Base-by-base conservation (phyloP, 2,329 filamentous ascomycete species). In the Cladophialophora carrionii region DNA sequence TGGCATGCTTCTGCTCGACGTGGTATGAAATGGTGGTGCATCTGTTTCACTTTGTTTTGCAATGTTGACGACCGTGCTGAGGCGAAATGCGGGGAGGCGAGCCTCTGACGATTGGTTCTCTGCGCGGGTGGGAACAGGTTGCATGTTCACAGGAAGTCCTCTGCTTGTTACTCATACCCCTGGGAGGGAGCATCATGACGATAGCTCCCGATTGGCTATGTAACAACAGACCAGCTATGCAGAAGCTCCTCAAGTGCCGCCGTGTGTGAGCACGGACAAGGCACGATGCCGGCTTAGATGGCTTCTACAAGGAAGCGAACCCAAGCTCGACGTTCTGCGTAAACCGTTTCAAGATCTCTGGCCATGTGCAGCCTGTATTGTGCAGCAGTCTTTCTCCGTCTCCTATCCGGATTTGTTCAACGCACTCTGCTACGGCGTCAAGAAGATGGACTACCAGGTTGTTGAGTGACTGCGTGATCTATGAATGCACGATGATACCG, bases 1-100 rank as follows among this genome's bases (percentile, higher is more conserved):
- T n/a, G 37, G 37, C 48, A 22, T 51, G 48, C 48, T 4, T 51
- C 12, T 51, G 48, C 48, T 7, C 48, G 7, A 58, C 26, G 31
- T 34, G 56, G 37, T 58, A 49, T 14, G 56, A 49, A 49, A 22
- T 37, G 37, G 56, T n/a, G 56, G 56, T 31, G 46, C 56, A 34
- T 49, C 12, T 57, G 24, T 57, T 58, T 48, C 26, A 49, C 41
- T 43, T 26, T 12, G 41, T 58, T 29, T 58, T 58, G 54, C 32
- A 29, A 31, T 58, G 29, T 31, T 49, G 12, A 49, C 14, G 26
- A 58, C 46, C 26, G 24, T 43, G 37, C 37, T 43, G 17, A n/a
- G 37, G 37, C 37, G 37, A 43, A 43, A 43, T 1, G 37, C n/a
- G 37, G 37, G 4, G 17, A 43, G 37, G 37, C 37, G 17, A 43